A percentile compares a stretch with the other conserved stretches of the same genome.
Evolutionary conservation across 208 protist species (phyloP).

Genomic region (Tritrichomonas musculus): DNA sequence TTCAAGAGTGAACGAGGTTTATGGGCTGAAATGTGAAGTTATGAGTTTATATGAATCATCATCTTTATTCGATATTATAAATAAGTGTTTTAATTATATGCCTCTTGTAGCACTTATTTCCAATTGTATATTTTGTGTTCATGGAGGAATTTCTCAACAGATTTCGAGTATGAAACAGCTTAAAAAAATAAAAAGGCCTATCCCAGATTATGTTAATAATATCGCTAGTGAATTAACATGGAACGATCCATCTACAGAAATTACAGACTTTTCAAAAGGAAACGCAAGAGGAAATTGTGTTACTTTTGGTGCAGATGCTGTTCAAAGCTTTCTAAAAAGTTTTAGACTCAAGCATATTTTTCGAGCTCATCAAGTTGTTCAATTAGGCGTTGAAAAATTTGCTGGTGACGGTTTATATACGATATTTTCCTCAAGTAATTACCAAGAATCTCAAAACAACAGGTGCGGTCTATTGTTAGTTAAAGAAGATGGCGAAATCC

Average conservation of each 20-base stretch:
- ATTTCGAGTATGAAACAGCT: background rate
- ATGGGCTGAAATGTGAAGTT: background rate
- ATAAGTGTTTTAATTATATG: background rate
- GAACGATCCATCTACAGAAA: background rate
- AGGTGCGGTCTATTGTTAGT: background rate
- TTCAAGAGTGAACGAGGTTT: background rate
- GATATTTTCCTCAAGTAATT: background rate
- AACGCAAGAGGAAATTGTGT: background rate
- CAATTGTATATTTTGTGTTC: slow-evolving; percentile 8
- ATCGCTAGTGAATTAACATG: background rate
- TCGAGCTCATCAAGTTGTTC: background rate
- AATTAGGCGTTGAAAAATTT: background rate
- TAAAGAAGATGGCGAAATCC: background rate
- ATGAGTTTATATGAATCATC: background rate
- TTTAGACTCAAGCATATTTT: background rate
- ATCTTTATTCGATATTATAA: background rate
- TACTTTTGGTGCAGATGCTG: background rate
- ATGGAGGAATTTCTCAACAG: background rate
- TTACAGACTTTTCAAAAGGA: background rate
- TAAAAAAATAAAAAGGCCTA: background rate
- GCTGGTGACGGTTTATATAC: background rate
- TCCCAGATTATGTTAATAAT: background rate
- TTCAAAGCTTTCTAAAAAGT: background rate
- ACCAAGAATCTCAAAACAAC: background rate
- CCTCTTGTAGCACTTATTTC: background rate